Evolutionary conservation across 805 yeast genomes (phyloP).

Genomic region (Pichia cabralensis): DNA sequence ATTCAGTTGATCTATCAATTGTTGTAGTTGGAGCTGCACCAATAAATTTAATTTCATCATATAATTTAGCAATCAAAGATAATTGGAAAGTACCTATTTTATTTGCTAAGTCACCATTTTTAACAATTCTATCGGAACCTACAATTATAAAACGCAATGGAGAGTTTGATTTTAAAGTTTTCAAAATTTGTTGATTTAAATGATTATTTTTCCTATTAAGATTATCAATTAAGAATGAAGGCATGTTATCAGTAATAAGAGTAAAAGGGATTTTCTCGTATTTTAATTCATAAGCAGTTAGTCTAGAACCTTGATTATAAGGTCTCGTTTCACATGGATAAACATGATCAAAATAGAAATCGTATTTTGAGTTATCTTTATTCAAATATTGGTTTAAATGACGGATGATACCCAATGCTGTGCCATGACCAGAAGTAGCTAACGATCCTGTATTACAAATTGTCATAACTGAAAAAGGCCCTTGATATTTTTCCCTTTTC

Average conservation of each 20-base stretch:
- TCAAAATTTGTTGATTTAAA: slow-evolving; percentile 13
- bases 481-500: slow-evolving; percentile 37
- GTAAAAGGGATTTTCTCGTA: slow-evolving; percentile 84
- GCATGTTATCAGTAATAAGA: slow-evolving; percentile 86
- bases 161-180: slow-evolving; percentile 27
- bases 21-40: slow-evolving; percentile 96
- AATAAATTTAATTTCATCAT: slow-evolving; percentile 64
- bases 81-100: slow-evolving; percentile 93
- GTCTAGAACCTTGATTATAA: slow-evolving; percentile 89
- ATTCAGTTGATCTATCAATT: slow-evolving; percentile 54
- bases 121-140: slow-evolving; percentile 91
- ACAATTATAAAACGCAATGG: slow-evolving; percentile 86
- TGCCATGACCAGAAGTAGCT: slow-evolving; percentile 97
- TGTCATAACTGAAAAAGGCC: slow-evolving; percentile 74
- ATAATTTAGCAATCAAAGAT: slow-evolving; percentile 58
- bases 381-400: slow-evolving; percentile 37
- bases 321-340: slow-evolving; percentile 94
- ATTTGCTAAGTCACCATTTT: slow-evolving; percentile 93
- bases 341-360: slow-evolving; percentile 52
- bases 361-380: slow-evolving; percentile 25
- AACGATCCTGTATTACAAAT: slow-evolving; percentile 95
- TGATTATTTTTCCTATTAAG: slow-evolving; percentile 20
- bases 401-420: slow-evolving; percentile 88
- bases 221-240: slow-evolving; percentile 58
- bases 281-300: slow-evolving; percentile 84